These are phyloP conservation scores for Phytophthora citrophthora DNA, from an alignment of 352 stramenopile genomes.

Conservation along the genomic window DNA sequence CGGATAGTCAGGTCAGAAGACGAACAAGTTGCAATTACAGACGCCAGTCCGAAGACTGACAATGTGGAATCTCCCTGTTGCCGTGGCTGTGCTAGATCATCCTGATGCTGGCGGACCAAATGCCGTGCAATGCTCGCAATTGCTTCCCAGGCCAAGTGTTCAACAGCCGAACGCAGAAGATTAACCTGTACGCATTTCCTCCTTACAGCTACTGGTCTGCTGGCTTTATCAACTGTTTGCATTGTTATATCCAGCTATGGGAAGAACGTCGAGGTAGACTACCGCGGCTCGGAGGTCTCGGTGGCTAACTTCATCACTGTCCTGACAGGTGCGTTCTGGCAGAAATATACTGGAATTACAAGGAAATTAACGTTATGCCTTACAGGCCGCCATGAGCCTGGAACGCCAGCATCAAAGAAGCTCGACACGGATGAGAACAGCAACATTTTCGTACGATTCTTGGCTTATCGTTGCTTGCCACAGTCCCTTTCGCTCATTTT, in stretches of 20 bases:
- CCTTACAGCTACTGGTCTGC: no score
- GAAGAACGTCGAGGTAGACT: slow-evolving; percentile 95
- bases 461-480: slow-evolving; percentile 13
- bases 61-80: not conserved
- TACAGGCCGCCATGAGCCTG: slow-evolving; percentile 83
- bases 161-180: slow-evolving; percentile 90
- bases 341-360: no score
- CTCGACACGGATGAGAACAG: slow-evolving; percentile 90
- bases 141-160: slow-evolving; percentile 92
- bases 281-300: slow-evolving; percentile 95
- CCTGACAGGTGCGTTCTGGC: slow-evolving; percentile 68
- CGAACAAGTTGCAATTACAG: not conserved
- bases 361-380: not conserved
- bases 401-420: slow-evolving; percentile 90
- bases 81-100: slow-evolving; percentile 77
- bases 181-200: slow-evolving; percentile 67
- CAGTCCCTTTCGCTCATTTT: slow-evolving; percentile 30
- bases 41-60: not conserved
- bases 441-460: slow-evolving; percentile 83
- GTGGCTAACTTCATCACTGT: slow-evolving; percentile 97
- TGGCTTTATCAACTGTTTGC: not conserved
- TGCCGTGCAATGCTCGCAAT: slow-evolving; percentile 93
- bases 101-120: slow-evolving; percentile 97
- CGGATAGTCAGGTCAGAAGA: slow-evolving; percentile 89
- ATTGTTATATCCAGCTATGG: slow-evolving; percentile 62